Conservation (phyloP, 257 asterid species). For the Osmanthus fragrans region DNA sequence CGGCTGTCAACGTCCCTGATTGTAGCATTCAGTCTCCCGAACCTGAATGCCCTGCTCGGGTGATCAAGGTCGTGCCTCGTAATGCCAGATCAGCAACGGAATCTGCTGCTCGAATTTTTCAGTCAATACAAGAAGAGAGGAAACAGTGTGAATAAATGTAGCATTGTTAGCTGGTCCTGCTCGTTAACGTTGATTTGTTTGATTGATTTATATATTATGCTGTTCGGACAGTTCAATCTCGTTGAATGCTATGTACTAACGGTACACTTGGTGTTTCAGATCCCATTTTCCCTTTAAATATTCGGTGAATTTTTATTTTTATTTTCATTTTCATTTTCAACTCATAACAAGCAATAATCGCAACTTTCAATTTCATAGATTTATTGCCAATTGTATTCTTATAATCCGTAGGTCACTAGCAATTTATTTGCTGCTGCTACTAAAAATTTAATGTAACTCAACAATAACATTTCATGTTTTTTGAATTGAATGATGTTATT, state of each 20-base stretch:
- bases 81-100: slow-evolving; percentile 70
- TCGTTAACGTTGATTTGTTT: not conserved
- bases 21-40: slow-evolving; percentile 15
- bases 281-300: not conserved
- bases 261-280: not conserved
- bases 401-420: no score
- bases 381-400: no score
- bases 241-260: not conserved
- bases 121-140: slow-evolving; percentile 84
- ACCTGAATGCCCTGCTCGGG: slow-evolving; percentile 31
- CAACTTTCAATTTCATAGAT: no score
- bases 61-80: slow-evolving; percentile 60
- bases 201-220: not conserved
- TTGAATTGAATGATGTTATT: no score
- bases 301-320: no score
- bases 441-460: no score
- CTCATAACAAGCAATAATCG: no score
- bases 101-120: slow-evolving; percentile 82
- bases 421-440: no score
- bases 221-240: not conserved
- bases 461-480: no score
- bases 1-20: slow-evolving; percentile 23
- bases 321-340: no score
- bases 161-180: not conserved
- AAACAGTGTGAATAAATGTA: slow-evolving; percentile 40